Base-by-base conservation (phyloP, 2,329 filamentous ascomycete species). In the Verticillium longisporum region DNA sequence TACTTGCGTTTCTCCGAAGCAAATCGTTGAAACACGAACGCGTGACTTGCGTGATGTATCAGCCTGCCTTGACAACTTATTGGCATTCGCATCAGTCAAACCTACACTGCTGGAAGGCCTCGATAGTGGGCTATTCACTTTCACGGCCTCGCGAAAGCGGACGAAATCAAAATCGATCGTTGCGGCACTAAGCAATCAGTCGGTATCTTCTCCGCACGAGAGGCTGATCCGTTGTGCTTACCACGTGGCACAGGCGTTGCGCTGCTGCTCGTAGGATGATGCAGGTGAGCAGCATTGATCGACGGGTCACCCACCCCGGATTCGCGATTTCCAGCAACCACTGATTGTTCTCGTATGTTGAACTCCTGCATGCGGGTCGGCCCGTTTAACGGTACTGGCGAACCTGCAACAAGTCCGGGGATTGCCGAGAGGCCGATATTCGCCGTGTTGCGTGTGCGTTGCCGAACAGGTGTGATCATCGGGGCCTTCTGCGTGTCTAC, bases 401-500 rank as follows among this genome's bases (percentile, higher is more conserved):
- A 68, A 9, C 71, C 71, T n/a, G 66, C 60, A n/a, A 72, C 68
- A 6, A 73, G 62, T 14, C 72, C 71, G 6, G 72, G 70, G 36
- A 72, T 68, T 6, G 66, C 68, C 21, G 72, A 68, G 33, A 74
- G 55, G 14, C 70, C 70, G 31, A 71, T 61, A 14, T 66, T 61
- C 26, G 58, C 58, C 21, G 63, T 56, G 32, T 68, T 67, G 15
- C 64, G 70, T 68, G n/a, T 70, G 67, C 65, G 74, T 68, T 32
- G 68, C 70, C 11, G 73, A 71, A 18, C 34, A 10, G 38, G 37
- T 10, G 53, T 57, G 4, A 59, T 26, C n/a, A 37, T 33, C 14
- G 73, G 72, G 1, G 73, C 75, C 34, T 71, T 41, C n/a, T 72
- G 70, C 14, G 72, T 38, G 31, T 70, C 69, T 6, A 62, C 72